A percentile compares a stretch with the other conserved stretches of the same genome.
These are phyloP conservation scores for Ophiocytium majus DNA, from an alignment of 352 stramenopile genomes.

Conservation along the genomic window DNA sequence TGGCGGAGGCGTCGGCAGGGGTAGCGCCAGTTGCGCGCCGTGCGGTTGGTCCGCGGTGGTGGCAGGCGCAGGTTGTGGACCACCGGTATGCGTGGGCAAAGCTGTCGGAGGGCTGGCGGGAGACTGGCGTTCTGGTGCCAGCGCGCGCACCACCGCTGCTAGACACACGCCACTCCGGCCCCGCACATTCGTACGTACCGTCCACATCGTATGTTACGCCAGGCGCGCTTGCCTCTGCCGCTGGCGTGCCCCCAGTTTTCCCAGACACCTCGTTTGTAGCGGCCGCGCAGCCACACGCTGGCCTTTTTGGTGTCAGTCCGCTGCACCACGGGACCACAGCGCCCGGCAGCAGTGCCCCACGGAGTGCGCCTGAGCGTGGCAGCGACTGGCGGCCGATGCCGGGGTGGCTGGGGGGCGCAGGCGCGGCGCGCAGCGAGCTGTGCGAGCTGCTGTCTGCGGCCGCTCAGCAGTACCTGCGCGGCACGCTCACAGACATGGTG, in stretches of 20 bases:
- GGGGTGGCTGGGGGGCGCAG: background rate
- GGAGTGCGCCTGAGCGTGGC: too few relatives aligned
- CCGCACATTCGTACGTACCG: too few relatives aligned
- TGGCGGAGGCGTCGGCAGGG: too few relatives aligned
- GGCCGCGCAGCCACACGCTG: too few relatives aligned
- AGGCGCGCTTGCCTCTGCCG: too few relatives aligned
- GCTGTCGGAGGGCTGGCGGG: background rate
- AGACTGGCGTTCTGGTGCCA: conserved; percentile 2
- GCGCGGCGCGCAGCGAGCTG: background rate
- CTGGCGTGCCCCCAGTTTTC: too few relatives aligned
- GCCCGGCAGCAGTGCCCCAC: too few relatives aligned
- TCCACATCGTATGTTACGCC: too few relatives aligned
- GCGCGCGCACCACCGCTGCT: background rate
- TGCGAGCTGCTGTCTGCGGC: background rate
- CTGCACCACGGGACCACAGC: too few relatives aligned
- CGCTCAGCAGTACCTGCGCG: background rate
- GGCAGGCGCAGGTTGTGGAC: background rate
- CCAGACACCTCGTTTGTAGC: too few relatives aligned
- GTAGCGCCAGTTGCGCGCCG: too few relatives aligned
- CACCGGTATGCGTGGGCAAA: background rate
- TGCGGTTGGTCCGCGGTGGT: background rate
- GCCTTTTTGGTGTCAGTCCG: too few relatives aligned
- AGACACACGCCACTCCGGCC: background rate
- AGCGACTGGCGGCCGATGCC: conserved; percentile 6
- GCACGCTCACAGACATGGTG: background rate